Base-by-base conservation (phyloP, 495 filamentous ascomycete species). In the Entonaema liquescens region DNA sequence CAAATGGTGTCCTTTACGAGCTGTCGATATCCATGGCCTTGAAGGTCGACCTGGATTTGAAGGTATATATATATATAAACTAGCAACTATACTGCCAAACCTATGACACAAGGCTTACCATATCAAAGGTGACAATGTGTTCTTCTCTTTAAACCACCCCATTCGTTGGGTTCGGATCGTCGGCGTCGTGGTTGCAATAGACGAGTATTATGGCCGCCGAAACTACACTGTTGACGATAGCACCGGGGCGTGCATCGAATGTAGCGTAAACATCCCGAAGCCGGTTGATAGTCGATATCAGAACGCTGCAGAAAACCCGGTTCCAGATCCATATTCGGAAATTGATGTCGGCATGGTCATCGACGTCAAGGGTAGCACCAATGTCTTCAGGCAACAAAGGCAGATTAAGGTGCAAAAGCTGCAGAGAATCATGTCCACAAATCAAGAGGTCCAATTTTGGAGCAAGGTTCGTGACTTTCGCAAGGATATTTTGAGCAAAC, bases 81-180 rank as follows among this genome's bases (percentile, higher is more conserved):
- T 55, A 52, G 2, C 49, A 23, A 28, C 15, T 47, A 21, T 40
- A 23, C 26, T 25, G n/a, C n/a, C 21, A 49, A 47, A 44, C 13
- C 28, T 31, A 26, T 17, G 31, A 65, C 17, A 15, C 55, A 12
- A 40, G 35, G 62, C 61, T 72, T 25, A 66, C 59, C 59, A 57
- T 53, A 44, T 9, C 17, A 50, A 67, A 94, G 90, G 87, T 59
- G 89, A 92, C 77, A 81, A 89, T 72, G 80, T 95, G 19, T 95
- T 88, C 81, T 94, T 95, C 81, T 84, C 90, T 81, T 75, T 85
- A 35, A 98, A 98, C 82, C 93, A 98, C 78, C 95, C 96, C 0
- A 91, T 98, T 65, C 90, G 89, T 84, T 97, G 89, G 87, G 88
- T 95, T 42, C 88, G 89, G 68, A 72, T 98, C 17, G 85, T 90